These are phyloP conservation scores for Alternaria consortialis DNA, from an alignment of 2,329 filamentous ascomycete genomes.

Conservation along the genomic window DNA sequence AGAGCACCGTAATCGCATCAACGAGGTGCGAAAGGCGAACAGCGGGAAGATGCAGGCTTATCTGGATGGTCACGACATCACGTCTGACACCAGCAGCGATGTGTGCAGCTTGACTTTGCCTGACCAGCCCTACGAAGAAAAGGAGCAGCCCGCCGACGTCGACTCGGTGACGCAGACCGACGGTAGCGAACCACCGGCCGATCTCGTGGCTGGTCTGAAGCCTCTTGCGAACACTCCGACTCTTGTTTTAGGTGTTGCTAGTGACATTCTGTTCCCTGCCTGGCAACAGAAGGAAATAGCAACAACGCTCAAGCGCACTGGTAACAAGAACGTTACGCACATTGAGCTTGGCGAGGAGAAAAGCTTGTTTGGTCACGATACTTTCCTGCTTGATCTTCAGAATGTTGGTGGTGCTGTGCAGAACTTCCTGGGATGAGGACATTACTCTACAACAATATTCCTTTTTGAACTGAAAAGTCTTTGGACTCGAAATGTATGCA, in stretches of 20 bases:
- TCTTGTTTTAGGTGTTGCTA: conserved; percentile 91
- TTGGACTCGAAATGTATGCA: conserved; percentile 26
- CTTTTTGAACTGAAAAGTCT: neutral
- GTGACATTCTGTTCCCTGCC: conserved; percentile 94
- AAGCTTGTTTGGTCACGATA: conserved; percentile 95
- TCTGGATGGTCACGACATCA: conserved; percentile 40
- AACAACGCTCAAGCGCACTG: conserved; percentile 77
- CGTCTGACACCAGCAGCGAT: conserved; percentile 46
- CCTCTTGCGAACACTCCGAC: conserved; percentile 78
- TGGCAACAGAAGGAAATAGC: conserved; percentile 98
- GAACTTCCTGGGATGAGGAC: conserved; percentile 72
- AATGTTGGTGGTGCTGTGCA: conserved; percentile 87
- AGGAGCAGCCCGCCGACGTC: conserved; percentile 60
- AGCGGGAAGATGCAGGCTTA: conserved; percentile 64
- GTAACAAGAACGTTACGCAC: conserved; percentile 84
- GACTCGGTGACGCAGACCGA: conserved; percentile 41
- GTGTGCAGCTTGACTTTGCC: conserved; percentile 85
- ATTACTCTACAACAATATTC: neutral
- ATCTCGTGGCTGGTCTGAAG: conserved; percentile 79
- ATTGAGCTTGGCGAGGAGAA: conserved; percentile 93
- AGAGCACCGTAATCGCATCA: conserved; percentile 71
- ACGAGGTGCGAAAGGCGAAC: conserved; percentile 68
- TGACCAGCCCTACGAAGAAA: conserved; percentile 85
- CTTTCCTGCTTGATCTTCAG: conserved; percentile 90
- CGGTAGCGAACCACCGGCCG: conserved; percentile 70